Evolutionary conservation across 2,329 filamentous ascomycete genomes (phyloP).

Genomic region (Samsoniella hepiali): DNA sequence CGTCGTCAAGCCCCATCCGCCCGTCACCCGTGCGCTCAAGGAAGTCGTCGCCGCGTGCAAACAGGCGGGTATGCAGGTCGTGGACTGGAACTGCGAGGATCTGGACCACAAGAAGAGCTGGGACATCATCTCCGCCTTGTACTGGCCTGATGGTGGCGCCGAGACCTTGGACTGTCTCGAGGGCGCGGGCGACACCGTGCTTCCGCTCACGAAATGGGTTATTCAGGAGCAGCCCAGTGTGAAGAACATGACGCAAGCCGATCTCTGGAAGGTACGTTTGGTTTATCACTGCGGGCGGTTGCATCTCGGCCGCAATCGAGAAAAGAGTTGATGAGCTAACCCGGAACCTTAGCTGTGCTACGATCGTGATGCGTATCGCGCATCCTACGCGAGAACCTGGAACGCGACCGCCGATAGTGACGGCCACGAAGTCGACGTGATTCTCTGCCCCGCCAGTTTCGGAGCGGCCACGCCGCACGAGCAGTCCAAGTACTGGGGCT

Average conservation of each 20-base stretch:
- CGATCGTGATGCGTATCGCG: constrained; percentile 39
- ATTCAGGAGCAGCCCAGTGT: constrained; percentile 50
- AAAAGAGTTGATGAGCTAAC: neutral
- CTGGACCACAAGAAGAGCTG: constrained; percentile 50
- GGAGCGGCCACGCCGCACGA: constrained; percentile 46
- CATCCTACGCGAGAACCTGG: constrained; percentile 37
- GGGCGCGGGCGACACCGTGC: constrained; percentile 53
- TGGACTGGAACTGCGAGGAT: constrained; percentile 50
- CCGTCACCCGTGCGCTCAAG: constrained; percentile 53
- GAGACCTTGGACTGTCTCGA: constrained; percentile 49
- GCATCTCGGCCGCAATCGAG: neutral
- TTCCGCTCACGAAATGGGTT: constrained; percentile 58
- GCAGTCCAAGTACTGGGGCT: constrained; percentile 54
- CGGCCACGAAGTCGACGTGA: constrained; percentile 50
- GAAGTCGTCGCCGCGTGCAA: constrained; percentile 50
- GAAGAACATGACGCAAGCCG: constrained; percentile 36
- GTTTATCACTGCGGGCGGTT: neutral
- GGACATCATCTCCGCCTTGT: constrained; percentile 43
- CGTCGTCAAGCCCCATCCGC: constrained; percentile 58
- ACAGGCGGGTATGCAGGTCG: constrained; percentile 49
- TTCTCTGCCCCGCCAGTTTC: constrained; percentile 58
- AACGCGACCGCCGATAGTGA: constrained; percentile 31
- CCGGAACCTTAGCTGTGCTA: constrained; percentile 26
- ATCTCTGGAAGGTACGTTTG: constrained; percentile 38
- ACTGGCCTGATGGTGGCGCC: constrained; percentile 60